Conservation (phyloP, 192 early-diverging fungal species). For the Mortierella alpina region DNA sequence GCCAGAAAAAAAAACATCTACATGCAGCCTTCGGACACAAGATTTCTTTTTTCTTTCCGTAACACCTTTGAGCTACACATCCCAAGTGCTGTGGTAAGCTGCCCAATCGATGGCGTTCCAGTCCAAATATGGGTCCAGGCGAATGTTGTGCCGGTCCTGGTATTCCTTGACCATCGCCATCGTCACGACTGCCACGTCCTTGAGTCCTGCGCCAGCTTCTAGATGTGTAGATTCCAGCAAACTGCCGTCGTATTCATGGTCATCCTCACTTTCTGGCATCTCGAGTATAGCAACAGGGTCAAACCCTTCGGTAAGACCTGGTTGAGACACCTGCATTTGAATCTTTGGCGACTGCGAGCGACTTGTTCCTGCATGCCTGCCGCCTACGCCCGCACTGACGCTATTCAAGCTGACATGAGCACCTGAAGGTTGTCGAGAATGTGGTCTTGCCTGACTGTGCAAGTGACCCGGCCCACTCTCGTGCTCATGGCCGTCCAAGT, state of each 20-base stretch:
- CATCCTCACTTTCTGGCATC: slow-evolving; percentile 30
- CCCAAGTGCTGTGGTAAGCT: slow-evolving; percentile 30
- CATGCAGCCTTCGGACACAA: not conserved
- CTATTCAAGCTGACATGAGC: not conserved
- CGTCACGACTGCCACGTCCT: slow-evolving; percentile 47
- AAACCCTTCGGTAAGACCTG: slow-evolving; percentile 2
- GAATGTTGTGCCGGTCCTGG: slow-evolving; percentile 42
- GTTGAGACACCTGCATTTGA: not conserved
- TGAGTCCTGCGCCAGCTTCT: not conserved
- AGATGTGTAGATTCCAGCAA: not conserved
- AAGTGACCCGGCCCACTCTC: slow-evolving; percentile 17
- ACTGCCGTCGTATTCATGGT: slow-evolving; percentile 3
- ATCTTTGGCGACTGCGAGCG: no score
- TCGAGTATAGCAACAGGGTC: slow-evolving; percentile 37
- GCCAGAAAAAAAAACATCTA: not conserved
- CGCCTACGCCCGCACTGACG: not conserved
- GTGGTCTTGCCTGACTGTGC: not conserved
- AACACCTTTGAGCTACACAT: not conserved
- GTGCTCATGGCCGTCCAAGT: slow-evolving; percentile 5
- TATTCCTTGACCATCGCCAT: slow-evolving; percentile 48
- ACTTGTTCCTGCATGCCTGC: no score
- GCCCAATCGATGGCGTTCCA: slow-evolving; percentile 41
- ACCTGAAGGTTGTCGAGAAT: slow-evolving; percentile 7
- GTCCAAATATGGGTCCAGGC: slow-evolving; percentile 38
- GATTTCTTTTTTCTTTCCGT: not conserved